phyloP scores from a whole-genome alignment of 116 monocot species.

The Posidonia oceanica region DNA sequence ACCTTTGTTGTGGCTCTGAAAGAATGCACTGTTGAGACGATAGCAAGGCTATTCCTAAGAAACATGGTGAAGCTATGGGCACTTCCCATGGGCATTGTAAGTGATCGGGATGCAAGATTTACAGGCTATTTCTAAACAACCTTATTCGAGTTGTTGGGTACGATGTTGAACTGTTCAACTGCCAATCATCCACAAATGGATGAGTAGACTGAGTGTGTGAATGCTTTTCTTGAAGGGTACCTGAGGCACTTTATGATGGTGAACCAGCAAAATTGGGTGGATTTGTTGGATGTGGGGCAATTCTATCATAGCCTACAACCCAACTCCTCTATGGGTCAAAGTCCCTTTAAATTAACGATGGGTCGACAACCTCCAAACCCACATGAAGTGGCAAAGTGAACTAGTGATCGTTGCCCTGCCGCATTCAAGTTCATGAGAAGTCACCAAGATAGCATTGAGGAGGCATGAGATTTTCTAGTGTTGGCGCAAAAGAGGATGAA shows the following conservation, averaged over 20 bases:
- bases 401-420: neutral
- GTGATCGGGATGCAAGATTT: neutral
- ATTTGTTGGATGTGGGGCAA: neutral
- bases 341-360: neutral
- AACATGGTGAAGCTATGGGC: neutral
- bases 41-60: neutral
- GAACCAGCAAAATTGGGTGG: neutral
- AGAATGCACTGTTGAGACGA: neutral
- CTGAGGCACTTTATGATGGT: neutral
- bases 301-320: neutral
- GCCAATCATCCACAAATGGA: neutral
- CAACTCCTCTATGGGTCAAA: neutral
- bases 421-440: neutral
- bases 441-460: neutral
- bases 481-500: neutral
- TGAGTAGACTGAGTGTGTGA: neutral
- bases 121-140: neutral
- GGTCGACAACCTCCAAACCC: neutral
- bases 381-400: neutral
- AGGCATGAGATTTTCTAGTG: too few relatives aligned
- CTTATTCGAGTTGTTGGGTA: neutral
- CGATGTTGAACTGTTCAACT: neutral
- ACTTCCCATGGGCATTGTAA: neutral
- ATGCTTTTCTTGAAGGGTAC: neutral
- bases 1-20: neutral